phyloP scores from a whole-genome alignment of 2,329 filamentous ascomycete species.

The Penicillium concentricum region DNA sequence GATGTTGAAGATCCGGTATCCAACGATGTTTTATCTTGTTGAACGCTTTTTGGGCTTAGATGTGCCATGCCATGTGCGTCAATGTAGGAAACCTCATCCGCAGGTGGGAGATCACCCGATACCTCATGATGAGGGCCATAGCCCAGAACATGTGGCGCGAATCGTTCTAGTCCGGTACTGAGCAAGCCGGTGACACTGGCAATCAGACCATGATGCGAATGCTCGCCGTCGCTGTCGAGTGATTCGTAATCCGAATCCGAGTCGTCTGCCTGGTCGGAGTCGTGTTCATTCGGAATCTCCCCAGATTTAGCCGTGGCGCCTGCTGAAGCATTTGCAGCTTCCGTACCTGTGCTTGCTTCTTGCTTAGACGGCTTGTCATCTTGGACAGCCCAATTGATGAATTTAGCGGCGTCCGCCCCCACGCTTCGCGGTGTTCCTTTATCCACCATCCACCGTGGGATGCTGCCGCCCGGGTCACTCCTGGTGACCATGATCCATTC shows the following conservation, averaged over 20 bases:
- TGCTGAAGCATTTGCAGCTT: neutral
- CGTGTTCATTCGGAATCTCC: conserved; percentile 3
- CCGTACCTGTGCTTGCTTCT: neutral
- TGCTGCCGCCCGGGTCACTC: conserved; percentile 83
- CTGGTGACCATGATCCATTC: conserved; percentile 94
- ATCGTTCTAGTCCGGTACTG: conserved; percentile 48
- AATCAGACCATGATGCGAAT: conserved; percentile 35
- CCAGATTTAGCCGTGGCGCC: neutral
- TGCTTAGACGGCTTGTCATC: conserved; percentile 47
- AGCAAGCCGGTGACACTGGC: conserved; percentile 38
- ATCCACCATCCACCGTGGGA: conserved; percentile 89
- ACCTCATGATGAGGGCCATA: conserved; percentile 41
- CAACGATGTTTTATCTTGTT: neutral
- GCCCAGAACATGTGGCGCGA: conserved; percentile 53
- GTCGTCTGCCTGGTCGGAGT: conserved; percentile 12
- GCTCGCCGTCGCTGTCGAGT: conserved; percentile 17
- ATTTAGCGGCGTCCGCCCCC: conserved; percentile 74
- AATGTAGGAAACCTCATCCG: neutral
- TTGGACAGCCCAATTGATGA: conserved; percentile 71
- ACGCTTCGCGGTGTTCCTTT: conserved; percentile 81
- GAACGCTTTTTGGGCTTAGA: neutral
- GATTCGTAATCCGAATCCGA: conserved; percentile 19
- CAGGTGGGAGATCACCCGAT: conserved; percentile 9
- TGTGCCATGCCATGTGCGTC: neutral
- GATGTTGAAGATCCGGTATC: neutral